A percentile compares a stretch with the other conserved stretches of the same genome.
phyloP scores from a whole-genome alignment of 805 yeast genomes.

The Ogataea paraovalis region DNA sequence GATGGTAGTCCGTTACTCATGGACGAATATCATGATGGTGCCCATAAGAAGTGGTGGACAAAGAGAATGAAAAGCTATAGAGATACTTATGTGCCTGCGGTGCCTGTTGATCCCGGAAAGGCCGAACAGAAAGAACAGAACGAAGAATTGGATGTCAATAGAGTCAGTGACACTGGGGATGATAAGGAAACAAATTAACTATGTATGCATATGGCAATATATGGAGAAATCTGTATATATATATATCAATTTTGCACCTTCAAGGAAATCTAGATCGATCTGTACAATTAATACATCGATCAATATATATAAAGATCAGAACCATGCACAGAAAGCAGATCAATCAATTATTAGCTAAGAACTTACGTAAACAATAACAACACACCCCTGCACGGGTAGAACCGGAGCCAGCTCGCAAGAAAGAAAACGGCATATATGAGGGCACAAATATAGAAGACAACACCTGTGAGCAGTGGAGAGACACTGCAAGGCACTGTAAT shows the following conservation, averaged over 20 bases:
- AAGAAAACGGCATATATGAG: too few species aligned
- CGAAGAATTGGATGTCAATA: conserved; percentile 1
- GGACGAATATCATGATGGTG: conserved; percentile 34
- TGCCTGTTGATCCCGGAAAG: conserved; percentile 1
- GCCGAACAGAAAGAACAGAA: background rate
- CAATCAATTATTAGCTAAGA: too few species aligned
- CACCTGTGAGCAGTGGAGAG: too few species aligned
- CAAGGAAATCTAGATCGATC: too few species aligned
- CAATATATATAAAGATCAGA: too few species aligned
- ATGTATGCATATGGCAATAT: background rate
- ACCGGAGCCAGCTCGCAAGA: background rate
- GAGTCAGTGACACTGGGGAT: too few species aligned
- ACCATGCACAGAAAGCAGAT: too few species aligned
- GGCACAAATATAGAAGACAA: too few species aligned
- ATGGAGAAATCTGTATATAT: background rate
- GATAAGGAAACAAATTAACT: conserved; percentile 20
- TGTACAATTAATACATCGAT: too few species aligned
- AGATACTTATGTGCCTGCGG: conserved; percentile 18
- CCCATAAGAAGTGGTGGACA: conserved; percentile 45
- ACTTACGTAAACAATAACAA: too few species aligned
- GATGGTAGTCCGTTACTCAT: conserved; percentile 22
- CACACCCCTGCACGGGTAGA: too few species aligned
- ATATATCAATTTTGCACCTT: background rate
- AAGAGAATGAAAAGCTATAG: conserved; percentile 36
- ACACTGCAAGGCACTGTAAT: too few species aligned